Evolutionary conservation across 139 green algal species (phyloP), one percentile per base, ranked within the genome.

Genomic region (Chlamydomonas sp.): DNA sequence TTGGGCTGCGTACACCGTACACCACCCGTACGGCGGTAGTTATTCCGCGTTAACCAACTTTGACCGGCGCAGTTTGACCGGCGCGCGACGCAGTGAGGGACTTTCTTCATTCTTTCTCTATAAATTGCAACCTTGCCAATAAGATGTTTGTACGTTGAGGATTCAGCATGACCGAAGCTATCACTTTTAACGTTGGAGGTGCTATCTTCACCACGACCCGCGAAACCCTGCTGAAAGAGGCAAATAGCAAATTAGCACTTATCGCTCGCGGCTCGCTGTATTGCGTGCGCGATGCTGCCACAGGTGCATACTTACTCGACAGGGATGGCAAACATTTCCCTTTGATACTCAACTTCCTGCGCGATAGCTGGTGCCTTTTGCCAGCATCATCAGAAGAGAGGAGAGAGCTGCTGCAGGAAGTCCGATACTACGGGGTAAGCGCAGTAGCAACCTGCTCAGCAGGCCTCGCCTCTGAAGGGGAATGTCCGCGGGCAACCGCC

Each of bases 311-410:
- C 17, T 1, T 88, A 0, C 58, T 83, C 4, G 84, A 88, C 75
- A 63, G 75, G 2, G 74, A 88, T 12, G 60, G 60, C 49, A 88
- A 88, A 9, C 75, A 88, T 17, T 88, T 95, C 62, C 77, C 85
- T 1, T 12, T 88, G 2, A 85, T 94, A 8, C 84, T 95, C 8
- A 95, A 95, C 80, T 95, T 76, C 59, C 86, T 94, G 58, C 78
- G 92, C 5, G 92, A 95, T 79, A 91, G 92, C 3, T 86, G 79
- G 71, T 78, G 67, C 15, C 18, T 83, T 14, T 61, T 95, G 15
- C 92, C 92, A 4, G 2, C 59, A 0, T 77, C 67, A 5, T 3
- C 68, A 5, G 68, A 83, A 31, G 89, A 90, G 57, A 85, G 80
- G 57, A 67, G 79, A 14, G 90, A 95, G 84, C 78, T 95, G 57